Base-by-base conservation (phyloP, 805 yeast species). In the Pichia kluyveri region DNA sequence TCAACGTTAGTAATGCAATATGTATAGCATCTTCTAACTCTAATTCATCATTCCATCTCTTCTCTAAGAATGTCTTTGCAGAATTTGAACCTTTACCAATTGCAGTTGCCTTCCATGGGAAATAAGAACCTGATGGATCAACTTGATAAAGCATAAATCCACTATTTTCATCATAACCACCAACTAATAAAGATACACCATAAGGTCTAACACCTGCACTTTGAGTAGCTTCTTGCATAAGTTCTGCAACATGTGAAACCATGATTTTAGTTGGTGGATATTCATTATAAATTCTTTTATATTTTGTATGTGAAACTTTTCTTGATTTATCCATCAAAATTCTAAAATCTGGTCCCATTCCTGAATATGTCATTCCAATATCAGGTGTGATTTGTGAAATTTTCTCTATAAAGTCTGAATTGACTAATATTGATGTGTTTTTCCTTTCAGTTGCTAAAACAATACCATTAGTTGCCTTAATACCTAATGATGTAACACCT, bases 51-150 rank as follows among this genome's bases (percentile, higher is more conserved):
- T 90, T 91, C 97, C 98, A 93, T 69, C 99, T 82, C 70, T 93
- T 93, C 67, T 93, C 99, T 62, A 93, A 70, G 60, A 93, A 93
- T 1, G 98, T 91, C 72, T 95, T 93, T 36, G 98, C 99, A n/a
- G 95, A 87, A 41, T 81, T 80, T 4, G 96, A 82, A 27, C 96
- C 95, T 63, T 89, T 90, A 54, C 99, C 99, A 59, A 93, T 93
- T 26, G 99, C 98, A 4, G 99, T 91, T 38, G 99, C 99, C 69
- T 91, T 93, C 99, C 99, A 93, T 10, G 99, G 98, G 76, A 87
- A 93, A 66, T 84, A 93, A 39, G 96, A 82, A 10, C 99, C 99
- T 4, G 96, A 85, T 5, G 99, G 99, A 69, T 93, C 99, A 43
- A 93, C 95, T 69, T 93, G 99, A 67, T 93, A 93, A 51, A 93